Evolutionary conservation across 208 protist genomes (phyloP), one percentile per base, ranked within the genome.

Genomic region (Trypanosoma vivax): DNA sequence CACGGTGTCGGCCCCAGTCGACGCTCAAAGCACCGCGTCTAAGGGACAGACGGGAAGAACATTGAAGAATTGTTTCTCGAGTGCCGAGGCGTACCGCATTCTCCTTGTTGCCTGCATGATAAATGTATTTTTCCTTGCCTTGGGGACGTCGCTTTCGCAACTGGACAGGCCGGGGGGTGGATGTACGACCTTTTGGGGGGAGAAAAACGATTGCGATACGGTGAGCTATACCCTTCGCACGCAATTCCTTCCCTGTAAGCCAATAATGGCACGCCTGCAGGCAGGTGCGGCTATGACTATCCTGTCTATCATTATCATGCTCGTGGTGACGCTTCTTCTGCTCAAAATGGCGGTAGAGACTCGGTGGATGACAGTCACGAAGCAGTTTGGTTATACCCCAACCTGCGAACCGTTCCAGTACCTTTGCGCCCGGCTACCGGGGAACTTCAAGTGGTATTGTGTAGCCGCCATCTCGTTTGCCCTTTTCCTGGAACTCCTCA

Each of bases 131-230:
- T 92, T 92, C 38, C 37, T 75, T 2, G 82, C 83, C 29, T 45
- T 92, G 2, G 52, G 62, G 3, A 76, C 67, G 30, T 33, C 70
- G 3, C 72, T 88, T 31, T 92, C 84, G 6, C 84, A 92, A 58
- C 43, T 92, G 9, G 84, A 92, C 46, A 18, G 64, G n/a, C 11
- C 42, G 33, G 73, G 76, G n/a, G 76, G 76, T 29, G 56, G 62
- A 13, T 92, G 84, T 75, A 84, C 68, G 50, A 92, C 84, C 34
- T 92, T 70, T 67, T 92, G 84, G 80, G 84, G 84, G 6, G 83
- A 70, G 60, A 92, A 92, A 52, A 30, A 0, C 0, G 47, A 71
- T 35, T 92, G 84, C 50, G 79, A 87, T 43, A 65, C 50, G 11
- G 65, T 72, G 9, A 86, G 73, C 62, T 92, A 92, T 56, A 83